Conservation (phyloP, 2,329 filamentous ascomycete genomes). For the Albifimbria verrucaria region DNA sequence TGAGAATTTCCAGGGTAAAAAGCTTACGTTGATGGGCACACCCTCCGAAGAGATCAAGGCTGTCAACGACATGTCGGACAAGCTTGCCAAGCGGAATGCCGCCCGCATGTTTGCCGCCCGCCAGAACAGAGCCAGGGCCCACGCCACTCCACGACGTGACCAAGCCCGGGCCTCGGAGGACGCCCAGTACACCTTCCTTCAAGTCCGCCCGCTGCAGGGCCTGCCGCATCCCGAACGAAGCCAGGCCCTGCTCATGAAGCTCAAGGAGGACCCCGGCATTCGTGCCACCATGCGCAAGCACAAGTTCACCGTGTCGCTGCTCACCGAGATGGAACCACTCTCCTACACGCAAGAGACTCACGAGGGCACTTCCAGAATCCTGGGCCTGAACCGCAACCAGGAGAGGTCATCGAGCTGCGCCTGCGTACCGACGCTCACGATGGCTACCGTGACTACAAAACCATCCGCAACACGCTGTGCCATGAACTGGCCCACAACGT, state of each 20-base stretch:
- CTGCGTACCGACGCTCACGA: constrained; percentile 92
- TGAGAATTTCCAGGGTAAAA: constrained; percentile 48
- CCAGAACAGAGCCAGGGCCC: constrained; percentile 18
- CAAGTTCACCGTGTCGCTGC: constrained; percentile 75
- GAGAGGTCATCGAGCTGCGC: constrained; percentile 86
- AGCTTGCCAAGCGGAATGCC: constrained; percentile 45
- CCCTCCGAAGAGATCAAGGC: constrained; percentile 57
- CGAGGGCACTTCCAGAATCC: constrained; percentile 68
- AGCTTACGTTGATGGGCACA: constrained; percentile 64
- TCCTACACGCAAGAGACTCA: constrained; percentile 70
- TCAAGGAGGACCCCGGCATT: constrained; percentile 83
- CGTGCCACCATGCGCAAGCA: constrained; percentile 79
- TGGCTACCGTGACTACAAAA: constrained; percentile 89
- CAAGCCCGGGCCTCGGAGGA: constrained; percentile 40
- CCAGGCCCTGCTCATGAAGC: constrained; percentile 66
- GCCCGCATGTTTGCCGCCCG: constrained; percentile 29
- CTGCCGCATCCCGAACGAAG: constrained; percentile 74
- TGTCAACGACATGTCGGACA: constrained; percentile 45
- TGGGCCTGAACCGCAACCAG: constrained; percentile 87
- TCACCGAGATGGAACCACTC: constrained; percentile 94
- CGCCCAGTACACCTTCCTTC: constrained; percentile 75
- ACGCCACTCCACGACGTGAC: constrained; percentile 7
- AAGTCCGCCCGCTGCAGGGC: constrained; percentile 70
- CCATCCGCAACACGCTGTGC: constrained; percentile 86
- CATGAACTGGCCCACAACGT: constrained; percentile 96